Percentiles rank a stretch among this genome's conserved stretches.
phyloP scores from a whole-genome alignment of 208 protist genomes.

The Strigomonas galati region DNA sequence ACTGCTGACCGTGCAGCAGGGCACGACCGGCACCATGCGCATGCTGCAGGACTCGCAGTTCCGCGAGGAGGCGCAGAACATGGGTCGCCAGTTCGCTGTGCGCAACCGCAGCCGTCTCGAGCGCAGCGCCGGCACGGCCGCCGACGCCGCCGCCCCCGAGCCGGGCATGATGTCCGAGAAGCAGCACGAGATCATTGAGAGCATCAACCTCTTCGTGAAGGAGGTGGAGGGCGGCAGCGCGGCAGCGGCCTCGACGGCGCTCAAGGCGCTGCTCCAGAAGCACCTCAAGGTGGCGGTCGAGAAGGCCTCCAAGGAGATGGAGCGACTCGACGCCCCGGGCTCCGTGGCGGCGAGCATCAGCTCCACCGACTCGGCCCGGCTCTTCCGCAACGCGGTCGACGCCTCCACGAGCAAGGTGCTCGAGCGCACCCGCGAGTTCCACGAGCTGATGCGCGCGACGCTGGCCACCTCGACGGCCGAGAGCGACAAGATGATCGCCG shows the following conservation, averaged over 20 bases:
- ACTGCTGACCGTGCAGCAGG: slow-evolving; percentile 71
- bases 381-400: slow-evolving; percentile 61
- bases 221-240: slow-evolving; percentile 56
- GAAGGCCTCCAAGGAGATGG: slow-evolving; percentile 53
- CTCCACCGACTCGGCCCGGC: slow-evolving; percentile 49
- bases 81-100: slow-evolving; percentile 69
- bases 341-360: slow-evolving; percentile 38
- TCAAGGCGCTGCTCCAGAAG: slow-evolving; percentile 65
- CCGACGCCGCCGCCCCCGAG: slow-evolving; percentile 22
- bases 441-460: slow-evolving; percentile 31
- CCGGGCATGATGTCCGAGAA: slow-evolving; percentile 43
- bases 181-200: slow-evolving; percentile 60
- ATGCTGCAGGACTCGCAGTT: slow-evolving; percentile 74
- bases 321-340: slow-evolving; percentile 45
- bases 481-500: slow-evolving; percentile 25
- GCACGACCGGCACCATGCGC: slow-evolving; percentile 62
- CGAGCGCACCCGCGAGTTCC: slow-evolving; percentile 25
- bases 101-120: slow-evolving; percentile 69
- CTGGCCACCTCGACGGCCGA: slow-evolving; percentile 30
- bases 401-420: slow-evolving; percentile 42
- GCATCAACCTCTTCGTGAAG: slow-evolving; percentile 67
- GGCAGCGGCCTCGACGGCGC: slow-evolving; percentile 38
- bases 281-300: slow-evolving; percentile 69
- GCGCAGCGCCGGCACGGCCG: slow-evolving; percentile 15
- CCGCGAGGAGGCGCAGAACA: slow-evolving; percentile 66